Percentiles rank a stretch among this genome's conserved stretches.
These are phyloP conservation scores for Cyclostephanos tholiformis DNA, from an alignment of 108 stramenopile genomes.

Conservation along the genomic window DNA sequence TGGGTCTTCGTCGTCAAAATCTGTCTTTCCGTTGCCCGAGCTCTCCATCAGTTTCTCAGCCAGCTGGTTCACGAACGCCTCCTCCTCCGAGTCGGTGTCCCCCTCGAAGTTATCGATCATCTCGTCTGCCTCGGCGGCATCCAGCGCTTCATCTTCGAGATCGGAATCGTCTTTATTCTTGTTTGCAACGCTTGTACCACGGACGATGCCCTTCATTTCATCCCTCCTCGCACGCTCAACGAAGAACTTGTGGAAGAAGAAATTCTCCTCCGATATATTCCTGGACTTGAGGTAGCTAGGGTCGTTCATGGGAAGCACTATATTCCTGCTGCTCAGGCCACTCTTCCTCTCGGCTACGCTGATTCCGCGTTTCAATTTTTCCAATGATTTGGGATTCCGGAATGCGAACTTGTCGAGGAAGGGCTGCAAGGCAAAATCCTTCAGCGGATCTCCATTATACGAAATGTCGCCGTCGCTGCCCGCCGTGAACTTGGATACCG, in stretches of 20 bases:
- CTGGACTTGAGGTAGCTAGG: slow-evolving; percentile 67
- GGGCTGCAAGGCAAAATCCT: slow-evolving; percentile 89
- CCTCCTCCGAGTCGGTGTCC: slow-evolving; percentile 83
- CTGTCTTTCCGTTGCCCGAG: slow-evolving; percentile 64
- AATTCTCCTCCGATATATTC: slow-evolving; percentile 71
- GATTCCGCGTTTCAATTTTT: slow-evolving; percentile 47
- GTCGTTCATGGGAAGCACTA: slow-evolving; percentile 79
- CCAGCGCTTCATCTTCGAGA: slow-evolving; percentile 57
- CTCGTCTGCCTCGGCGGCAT: slow-evolving; percentile 56
- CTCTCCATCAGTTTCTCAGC: slow-evolving; percentile 89
- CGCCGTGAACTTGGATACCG: slow-evolving; percentile 86
- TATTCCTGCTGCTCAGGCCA: slow-evolving; percentile 42
- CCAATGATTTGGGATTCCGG: slow-evolving; percentile 92
- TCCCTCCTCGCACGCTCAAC: slow-evolving; percentile 80
- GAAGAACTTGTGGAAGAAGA: slow-evolving; percentile 95
- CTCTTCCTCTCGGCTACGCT: slow-evolving; percentile 62
- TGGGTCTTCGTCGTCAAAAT: slow-evolving; percentile 91
- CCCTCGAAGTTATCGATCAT: slow-evolving; percentile 57
- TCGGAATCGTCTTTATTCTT: slow-evolving; percentile 54
- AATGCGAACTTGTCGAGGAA: slow-evolving; percentile 99
- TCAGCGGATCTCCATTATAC: slow-evolving; percentile 94
- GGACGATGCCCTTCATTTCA: slow-evolving; percentile 77
- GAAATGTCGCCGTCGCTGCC: slow-evolving; percentile 58
- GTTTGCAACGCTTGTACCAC: slow-evolving; percentile 37
- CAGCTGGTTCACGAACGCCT: slow-evolving; percentile 87